phyloP scores from a whole-genome alignment of 2,329 filamentous ascomycete genomes.

The Aureobasidium vineae region DNA sequence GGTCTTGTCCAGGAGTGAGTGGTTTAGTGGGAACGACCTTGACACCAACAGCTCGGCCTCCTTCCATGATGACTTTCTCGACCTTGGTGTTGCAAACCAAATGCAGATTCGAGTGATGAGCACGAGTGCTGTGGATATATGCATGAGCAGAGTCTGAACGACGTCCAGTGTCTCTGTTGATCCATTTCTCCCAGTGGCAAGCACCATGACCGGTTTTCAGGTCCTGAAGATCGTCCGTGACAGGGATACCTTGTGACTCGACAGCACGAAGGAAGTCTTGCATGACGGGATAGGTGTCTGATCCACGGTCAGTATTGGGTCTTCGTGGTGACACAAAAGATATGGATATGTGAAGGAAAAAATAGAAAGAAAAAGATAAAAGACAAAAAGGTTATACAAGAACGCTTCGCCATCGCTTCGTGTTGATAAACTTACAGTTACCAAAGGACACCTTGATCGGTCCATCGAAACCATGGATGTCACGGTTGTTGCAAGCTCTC shows the following conservation, averaged over 20 bases:
- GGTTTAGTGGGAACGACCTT: constrained; percentile 70
- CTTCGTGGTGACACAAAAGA: no score
- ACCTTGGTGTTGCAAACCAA: constrained; percentile 73
- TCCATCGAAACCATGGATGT: constrained; percentile 72
- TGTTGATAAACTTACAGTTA: constrained; percentile 44
- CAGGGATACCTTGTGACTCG: constrained; percentile 71
- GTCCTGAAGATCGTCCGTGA: constrained; percentile 64
- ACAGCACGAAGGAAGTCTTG: constrained; percentile 71
- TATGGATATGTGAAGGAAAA: no score
- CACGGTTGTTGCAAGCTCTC: constrained; percentile 52
- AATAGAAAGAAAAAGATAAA: no score
- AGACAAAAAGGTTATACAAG: no score
- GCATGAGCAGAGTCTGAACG: constrained; percentile 75
- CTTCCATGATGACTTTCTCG: constrained; percentile 72
- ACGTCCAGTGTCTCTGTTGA: constrained; percentile 68
- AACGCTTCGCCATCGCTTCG: no score
- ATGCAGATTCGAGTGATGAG: constrained; percentile 68
- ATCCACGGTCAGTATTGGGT: no score
- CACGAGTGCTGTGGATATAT: constrained; percentile 73
- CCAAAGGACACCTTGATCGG: constrained; percentile 79
- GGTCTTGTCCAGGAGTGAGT: constrained; percentile 53
- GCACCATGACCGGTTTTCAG: constrained; percentile 64
- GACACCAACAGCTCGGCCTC: constrained; percentile 69
- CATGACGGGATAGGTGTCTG: constrained; percentile 72
- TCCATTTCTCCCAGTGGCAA: constrained; percentile 85